A percentile compares a stretch with the other conserved stretches of the same genome.
Conservation (phyloP, 179 eudicot species). For the Silene noctiflora region DNA sequence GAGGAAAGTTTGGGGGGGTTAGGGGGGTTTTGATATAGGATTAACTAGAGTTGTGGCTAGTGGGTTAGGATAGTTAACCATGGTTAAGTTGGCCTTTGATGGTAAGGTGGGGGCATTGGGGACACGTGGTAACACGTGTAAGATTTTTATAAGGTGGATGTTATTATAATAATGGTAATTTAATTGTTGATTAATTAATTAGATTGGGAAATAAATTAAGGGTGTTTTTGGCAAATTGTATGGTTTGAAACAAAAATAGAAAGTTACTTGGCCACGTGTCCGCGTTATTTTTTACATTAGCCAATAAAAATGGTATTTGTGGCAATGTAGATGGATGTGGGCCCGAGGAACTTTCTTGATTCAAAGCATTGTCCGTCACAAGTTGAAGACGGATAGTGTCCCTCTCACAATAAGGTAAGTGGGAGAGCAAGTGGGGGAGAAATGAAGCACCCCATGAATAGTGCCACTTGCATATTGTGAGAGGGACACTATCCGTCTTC, state of each 20-base stretch:
- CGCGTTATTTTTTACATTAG: slow-evolving; percentile 6
- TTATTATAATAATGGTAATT: slow-evolving; percentile 5
- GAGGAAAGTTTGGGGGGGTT: slow-evolving; percentile 15
- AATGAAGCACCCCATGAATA: too few species aligned
- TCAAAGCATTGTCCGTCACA: too few species aligned
- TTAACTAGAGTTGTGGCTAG: slow-evolving; percentile 7
- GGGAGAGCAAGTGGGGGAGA: too few species aligned
- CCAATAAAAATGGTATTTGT: slow-evolving; percentile 19
- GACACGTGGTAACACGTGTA: slow-evolving; percentile 39
- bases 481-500: too few species aligned
- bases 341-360: slow-evolving; percentile 11
- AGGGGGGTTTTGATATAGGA: slow-evolving; percentile 8
- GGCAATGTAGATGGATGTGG: slow-evolving; percentile 27
- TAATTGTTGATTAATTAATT: background rate
- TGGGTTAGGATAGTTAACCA: slow-evolving; percentile 24
- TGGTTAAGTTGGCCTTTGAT: slow-evolving; percentile 19
- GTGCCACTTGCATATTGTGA: too few species aligned
- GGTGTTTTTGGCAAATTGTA: slow-evolving; percentile 19
- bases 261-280: slow-evolving; percentile 29
- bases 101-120: slow-evolving; percentile 13
- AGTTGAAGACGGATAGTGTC: too few species aligned
- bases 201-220: slow-evolving; percentile 15
- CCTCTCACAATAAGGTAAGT: too few species aligned
- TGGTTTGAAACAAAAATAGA: slow-evolving; percentile 1
- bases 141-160: slow-evolving; percentile 6